These are phyloP conservation scores for Fomes fomentarius DNA, from an alignment of 1,284 basidiomycete genomes.

Conservation along the genomic window DNA sequence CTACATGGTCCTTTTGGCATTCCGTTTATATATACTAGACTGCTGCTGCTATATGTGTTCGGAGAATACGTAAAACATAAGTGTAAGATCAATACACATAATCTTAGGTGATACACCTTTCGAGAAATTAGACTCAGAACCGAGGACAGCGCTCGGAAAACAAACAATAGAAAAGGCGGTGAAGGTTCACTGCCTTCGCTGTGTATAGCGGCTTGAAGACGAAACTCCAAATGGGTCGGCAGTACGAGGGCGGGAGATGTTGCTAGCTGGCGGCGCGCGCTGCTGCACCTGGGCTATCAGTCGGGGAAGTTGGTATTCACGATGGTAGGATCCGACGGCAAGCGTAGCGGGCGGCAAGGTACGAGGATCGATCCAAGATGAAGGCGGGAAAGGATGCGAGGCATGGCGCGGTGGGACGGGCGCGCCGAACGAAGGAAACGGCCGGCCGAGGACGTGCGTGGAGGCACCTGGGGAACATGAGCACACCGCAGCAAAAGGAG, in stretches of 20 bases:
- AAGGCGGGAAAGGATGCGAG: conserved; percentile 1
- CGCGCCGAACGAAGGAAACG: conserved; percentile 6
- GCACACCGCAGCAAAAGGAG: background rate
- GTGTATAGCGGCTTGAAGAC: conserved; percentile 1
- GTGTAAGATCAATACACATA: background rate
- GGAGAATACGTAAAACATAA: background rate
- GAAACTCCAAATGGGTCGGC: conserved; percentile 2
- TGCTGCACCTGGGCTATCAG: conserved; percentile 13
- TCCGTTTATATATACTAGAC: too few species aligned
- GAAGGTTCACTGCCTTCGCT: conserved; percentile 1
- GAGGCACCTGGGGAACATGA: conserved; percentile 3
- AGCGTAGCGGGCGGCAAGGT: background rate
- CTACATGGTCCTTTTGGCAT: background rate
- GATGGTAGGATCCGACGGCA: conserved; percentile 6
- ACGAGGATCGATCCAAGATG: background rate
- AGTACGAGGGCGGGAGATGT: conserved; percentile 9
- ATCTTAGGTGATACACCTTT: background rate
- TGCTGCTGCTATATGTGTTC: background rate
- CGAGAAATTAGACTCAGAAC: background rate
- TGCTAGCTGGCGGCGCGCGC: conserved; percentile 2
- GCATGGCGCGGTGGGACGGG: background rate
- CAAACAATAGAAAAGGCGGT: background rate
- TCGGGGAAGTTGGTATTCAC: conserved; percentile 9
- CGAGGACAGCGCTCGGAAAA: background rate
- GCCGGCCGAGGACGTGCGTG: conserved; percentile 8